Evolutionary conservation across 768 basidiomycete genomes (phyloP).

Genomic region (Boletus edulis): DNA sequence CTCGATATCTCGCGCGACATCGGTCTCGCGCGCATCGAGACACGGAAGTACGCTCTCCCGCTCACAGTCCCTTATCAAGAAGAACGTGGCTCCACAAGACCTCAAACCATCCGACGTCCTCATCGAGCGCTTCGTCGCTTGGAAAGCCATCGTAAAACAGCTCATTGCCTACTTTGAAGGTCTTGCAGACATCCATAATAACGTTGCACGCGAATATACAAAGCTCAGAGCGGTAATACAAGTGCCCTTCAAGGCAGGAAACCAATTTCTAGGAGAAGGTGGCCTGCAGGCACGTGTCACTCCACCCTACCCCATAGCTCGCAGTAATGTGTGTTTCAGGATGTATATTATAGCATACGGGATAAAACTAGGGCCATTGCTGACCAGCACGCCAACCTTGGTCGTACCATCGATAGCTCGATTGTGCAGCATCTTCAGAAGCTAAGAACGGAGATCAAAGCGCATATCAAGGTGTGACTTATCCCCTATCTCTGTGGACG

Average conservation of each 20-base stretch:
- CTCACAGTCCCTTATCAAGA: constrained; percentile 88
- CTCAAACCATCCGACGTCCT: constrained; percentile 92
- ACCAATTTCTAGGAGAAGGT: constrained; percentile 98
- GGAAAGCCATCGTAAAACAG: constrained; percentile 97
- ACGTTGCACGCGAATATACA: constrained; percentile 88
- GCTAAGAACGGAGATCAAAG: constrained; percentile 92
- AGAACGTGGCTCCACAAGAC: constrained; percentile 88
- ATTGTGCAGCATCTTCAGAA: constrained; percentile 98
- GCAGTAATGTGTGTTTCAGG: constrained; percentile 41
- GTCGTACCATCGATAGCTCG: constrained; percentile 92
- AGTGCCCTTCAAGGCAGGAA: constrained; percentile 92
- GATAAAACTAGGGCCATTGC: constrained; percentile 93
- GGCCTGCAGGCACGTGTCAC: constrained; percentile 69
- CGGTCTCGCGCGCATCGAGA: constrained; percentile 61
- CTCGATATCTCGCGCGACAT: constrained; percentile 68
- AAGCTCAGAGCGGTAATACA: constrained; percentile 96
- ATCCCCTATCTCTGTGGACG: neutral
- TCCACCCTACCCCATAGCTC: neutral
- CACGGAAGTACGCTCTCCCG: constrained; percentile 74
- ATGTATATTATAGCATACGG: constrained; percentile 88
- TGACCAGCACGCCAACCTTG: constrained; percentile 95
- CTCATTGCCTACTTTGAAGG: constrained; percentile 82
- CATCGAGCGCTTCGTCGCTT: constrained; percentile 90
- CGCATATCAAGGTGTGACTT: constrained; percentile 80
- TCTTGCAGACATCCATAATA: constrained; percentile 84